A percentile compares a stretch with the other conserved stretches of the same genome.
These are phyloP conservation scores for Medicago arabica DNA, from an alignment of 306 rosid genomes.

Conservation along the genomic window DNA sequence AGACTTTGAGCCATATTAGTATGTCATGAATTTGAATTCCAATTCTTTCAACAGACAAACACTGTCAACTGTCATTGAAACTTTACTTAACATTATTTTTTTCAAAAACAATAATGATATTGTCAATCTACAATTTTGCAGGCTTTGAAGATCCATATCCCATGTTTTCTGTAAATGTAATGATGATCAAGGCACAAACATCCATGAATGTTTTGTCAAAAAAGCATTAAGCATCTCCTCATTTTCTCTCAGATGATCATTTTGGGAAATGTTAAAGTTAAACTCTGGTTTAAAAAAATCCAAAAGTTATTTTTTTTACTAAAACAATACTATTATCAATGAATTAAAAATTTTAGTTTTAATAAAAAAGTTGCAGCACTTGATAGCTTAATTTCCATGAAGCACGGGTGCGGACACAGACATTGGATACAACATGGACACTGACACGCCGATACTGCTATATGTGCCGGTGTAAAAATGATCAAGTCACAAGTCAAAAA, in stretches of 20 bases:
- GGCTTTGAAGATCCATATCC: not conserved
- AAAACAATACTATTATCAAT: not conserved
- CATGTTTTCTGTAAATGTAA: not conserved
- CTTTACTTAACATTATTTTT: not conserved
- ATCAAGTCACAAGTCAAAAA: not conserved
- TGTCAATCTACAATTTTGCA: not conserved
- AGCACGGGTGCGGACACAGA: too few relatives aligned
- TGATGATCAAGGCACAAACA: not conserved
- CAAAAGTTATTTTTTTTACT: not conserved
- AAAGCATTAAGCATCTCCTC: not conserved
- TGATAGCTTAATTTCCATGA: too few relatives aligned
- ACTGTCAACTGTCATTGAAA: conserved; percentile 1
- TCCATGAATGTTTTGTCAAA: not conserved
- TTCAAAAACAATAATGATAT: not conserved
- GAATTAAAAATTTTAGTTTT: too few relatives aligned
- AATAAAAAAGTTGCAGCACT: too few relatives aligned
- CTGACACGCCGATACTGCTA: too few relatives aligned
- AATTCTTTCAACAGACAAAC: not conserved
- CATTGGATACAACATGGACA: too few relatives aligned
- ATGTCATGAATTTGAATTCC: conserved; percentile 1
- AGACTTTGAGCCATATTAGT: not conserved
- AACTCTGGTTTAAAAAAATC: not conserved
- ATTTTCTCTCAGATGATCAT: not conserved
- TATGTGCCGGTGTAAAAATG: too few relatives aligned
- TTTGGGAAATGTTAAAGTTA: not conserved